Evolutionary conservation across 2,329 filamentous ascomycete genomes (phyloP).

Genomic region (Fonsecaea pedrosoi): DNA sequence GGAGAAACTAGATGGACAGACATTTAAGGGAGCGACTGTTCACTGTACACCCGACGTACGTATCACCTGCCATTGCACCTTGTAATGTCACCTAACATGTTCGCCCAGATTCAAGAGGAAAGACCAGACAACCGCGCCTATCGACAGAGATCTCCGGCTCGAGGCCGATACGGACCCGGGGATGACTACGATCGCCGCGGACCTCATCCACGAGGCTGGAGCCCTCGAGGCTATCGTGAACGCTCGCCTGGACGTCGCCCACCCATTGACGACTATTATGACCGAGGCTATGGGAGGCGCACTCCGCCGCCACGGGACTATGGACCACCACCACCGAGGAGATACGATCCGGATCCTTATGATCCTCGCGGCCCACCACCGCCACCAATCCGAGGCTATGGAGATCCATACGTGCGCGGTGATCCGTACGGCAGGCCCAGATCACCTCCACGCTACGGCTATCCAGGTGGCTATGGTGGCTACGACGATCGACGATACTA

Average conservation of each 20-base stretch:
- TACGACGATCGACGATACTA: conserved; percentile 41
- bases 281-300: conserved; percentile 76
- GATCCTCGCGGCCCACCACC: conserved; percentile 59
- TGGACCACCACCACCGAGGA: conserved; percentile 67
- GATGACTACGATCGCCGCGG: conserved; percentile 83
- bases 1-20: conserved; percentile 89
- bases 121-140: conserved; percentile 68
- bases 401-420: conserved; percentile 63
- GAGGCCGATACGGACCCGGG: conserved; percentile 70
- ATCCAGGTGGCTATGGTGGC: conserved; percentile 34
- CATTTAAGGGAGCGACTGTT: conserved; percentile 90
- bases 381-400: conserved; percentile 62
- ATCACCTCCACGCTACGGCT: conserved; percentile 39
- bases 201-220: conserved; percentile 80
- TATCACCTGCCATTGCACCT: conserved; percentile 32
- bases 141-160: conserved; percentile 77
- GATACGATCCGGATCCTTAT: conserved; percentile 79
- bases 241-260: conserved; percentile 69
- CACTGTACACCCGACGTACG: conserved; percentile 86
- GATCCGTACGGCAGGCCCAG: conserved; percentile 46
- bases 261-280: conserved; percentile 85
- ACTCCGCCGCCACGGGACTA: conserved; percentile 75
- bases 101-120: conserved; percentile 75
- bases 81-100: conserved; percentile 35
- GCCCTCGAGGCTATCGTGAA: conserved; percentile 85